phyloP scores from a whole-genome alignment of 2,329 filamentous ascomycete species.

The Aspergillus ruber region DNA sequence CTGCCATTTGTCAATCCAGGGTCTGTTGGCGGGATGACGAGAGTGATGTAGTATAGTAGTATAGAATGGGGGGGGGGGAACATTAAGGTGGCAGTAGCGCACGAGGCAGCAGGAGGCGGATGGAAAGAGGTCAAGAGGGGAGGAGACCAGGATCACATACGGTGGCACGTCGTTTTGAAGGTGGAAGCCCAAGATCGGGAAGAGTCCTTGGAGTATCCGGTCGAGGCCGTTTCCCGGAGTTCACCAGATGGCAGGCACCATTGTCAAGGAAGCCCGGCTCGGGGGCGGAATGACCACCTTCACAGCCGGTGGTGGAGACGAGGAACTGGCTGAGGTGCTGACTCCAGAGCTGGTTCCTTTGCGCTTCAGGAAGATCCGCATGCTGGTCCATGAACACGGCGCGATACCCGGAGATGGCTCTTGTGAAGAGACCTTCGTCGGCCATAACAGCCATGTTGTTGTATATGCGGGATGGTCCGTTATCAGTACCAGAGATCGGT shows the following conservation, averaged over 20 bases:
- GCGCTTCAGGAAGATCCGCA: conserved; percentile 35
- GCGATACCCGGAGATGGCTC: conserved; percentile 37
- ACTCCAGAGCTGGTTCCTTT: conserved; percentile 37
- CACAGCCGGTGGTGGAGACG: conserved; percentile 14
- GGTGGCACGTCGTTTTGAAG: conserved; percentile 41
- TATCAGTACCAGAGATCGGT: neutral
- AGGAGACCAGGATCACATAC: conserved; percentile 40
- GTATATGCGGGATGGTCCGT: neutral
- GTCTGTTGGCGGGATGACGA: conserved; percentile 20
- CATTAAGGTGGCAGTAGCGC: conserved; percentile 7
- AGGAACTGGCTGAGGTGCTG: conserved; percentile 35
- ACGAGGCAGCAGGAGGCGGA: conserved; percentile 18
- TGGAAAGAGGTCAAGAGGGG: conserved; percentile 22
- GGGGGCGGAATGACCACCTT: conserved; percentile 9
- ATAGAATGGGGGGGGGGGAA: conserved; percentile 8
- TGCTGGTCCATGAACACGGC: conserved; percentile 37
- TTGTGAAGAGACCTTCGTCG: conserved; percentile 35
- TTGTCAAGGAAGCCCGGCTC: conserved; percentile 14
- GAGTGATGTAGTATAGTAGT: conserved; percentile 1
- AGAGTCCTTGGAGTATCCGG: conserved; percentile 35
- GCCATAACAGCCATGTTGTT: conserved; percentile 31
- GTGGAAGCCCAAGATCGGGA: conserved; percentile 32
- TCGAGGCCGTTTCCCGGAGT: conserved; percentile 37
- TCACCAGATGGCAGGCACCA: conserved; percentile 20
- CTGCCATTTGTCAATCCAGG: conserved; percentile 39